A percentile compares a stretch with the other conserved stretches of the same genome.
phyloP scores from a whole-genome alignment of 345 rosid genomes.

The Melaleuca quinquenervia region DNA sequence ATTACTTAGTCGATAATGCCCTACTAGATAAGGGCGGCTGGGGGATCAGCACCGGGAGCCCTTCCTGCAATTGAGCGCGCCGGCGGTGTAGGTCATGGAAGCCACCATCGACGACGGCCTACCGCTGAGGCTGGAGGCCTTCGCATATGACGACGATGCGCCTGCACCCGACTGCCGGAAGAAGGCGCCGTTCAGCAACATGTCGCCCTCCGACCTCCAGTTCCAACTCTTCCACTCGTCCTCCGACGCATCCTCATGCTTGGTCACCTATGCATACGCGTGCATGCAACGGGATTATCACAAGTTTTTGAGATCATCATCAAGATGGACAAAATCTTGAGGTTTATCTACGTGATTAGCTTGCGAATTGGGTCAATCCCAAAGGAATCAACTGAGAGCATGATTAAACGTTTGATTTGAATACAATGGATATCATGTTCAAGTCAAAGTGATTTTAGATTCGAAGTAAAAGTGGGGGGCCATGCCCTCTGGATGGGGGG shows the following conservation, averaged over 20 bases:
- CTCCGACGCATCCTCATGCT: constrained; percentile 61
- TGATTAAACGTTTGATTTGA: neutral
- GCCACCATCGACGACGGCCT: constrained; percentile 62
- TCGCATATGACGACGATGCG: constrained; percentile 42
- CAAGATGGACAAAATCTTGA: neutral
- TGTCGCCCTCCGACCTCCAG: constrained; percentile 73
- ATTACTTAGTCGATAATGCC: neutral
- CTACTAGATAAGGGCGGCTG: neutral
- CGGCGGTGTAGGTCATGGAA: constrained; percentile 46
- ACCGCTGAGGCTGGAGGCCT: constrained; percentile 67
- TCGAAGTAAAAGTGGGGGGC: neutral
- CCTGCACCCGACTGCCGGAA: constrained; percentile 46
- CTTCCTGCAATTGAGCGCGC: constrained; percentile 41
- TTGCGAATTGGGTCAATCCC: neutral
- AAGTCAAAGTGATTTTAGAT: neutral
- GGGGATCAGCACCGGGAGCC: constrained; percentile 42
- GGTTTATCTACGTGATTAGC: neutral
- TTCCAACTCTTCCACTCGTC: constrained; percentile 60
- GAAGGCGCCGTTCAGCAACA: constrained; percentile 61
- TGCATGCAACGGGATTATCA: neutral
- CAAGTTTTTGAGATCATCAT: neutral
- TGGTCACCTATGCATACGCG: constrained; percentile 38
- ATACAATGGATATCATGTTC: neutral
- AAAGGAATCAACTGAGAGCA: neutral
- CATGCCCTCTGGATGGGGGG: neutral